Base-by-base conservation (phyloP, 2,329 filamentous ascomycete genomes). In the Neonectria neomacrospora region DNA sequence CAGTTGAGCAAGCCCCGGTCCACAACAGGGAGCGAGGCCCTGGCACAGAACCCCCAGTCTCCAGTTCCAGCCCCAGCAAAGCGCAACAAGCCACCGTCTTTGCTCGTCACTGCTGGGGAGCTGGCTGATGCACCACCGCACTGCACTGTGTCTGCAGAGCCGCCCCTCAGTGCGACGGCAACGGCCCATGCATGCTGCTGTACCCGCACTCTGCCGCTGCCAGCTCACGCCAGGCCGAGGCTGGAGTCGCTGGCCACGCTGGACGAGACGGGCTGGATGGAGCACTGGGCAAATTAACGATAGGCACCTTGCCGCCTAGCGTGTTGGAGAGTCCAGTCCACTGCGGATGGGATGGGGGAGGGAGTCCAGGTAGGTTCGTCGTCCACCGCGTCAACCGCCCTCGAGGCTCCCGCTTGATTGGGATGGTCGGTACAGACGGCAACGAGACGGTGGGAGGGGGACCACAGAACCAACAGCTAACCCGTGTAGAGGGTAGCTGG, bases 261-360 rank as follows among this genome's bases (percentile, higher is more conserved):
- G 26, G 26, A 32, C 16, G 16, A 30, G 37, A 41, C 23, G 18
- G 42, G 47, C 37, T 20, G 23, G 59, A 71, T 53, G 67, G 69
- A 66, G 61, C 60, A 28, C 41, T 64, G 58, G 56, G 63, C 58
- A 69, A 66, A 66, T 72, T 71, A 73, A 73, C 63, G 65, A 69
- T 65, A 69, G 68, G 59, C 58, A 58, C 59, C 44, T 66, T 50
- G 34, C 57, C 28, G 39, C 50, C 48, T 65, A 64, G 54, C 58
- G 61, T 51, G 20, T 56, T 53, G 37, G 41, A 44, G 58, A 53
- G 42, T 28, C 54, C 39, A 51, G 56, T 50, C 53, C 59, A 57
- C 44, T 32, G 20, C 18, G 32, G 45, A 41, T 53, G 61, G 50
- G 30, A 53, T 32, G 20, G 12, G 32, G 45, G 28, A 48, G 61